Evolutionary conservation across 768 basidiomycete genomes (phyloP), one percentile per base, ranked within the genome.

Genomic region (Mycena olivaceomarginata): DNA sequence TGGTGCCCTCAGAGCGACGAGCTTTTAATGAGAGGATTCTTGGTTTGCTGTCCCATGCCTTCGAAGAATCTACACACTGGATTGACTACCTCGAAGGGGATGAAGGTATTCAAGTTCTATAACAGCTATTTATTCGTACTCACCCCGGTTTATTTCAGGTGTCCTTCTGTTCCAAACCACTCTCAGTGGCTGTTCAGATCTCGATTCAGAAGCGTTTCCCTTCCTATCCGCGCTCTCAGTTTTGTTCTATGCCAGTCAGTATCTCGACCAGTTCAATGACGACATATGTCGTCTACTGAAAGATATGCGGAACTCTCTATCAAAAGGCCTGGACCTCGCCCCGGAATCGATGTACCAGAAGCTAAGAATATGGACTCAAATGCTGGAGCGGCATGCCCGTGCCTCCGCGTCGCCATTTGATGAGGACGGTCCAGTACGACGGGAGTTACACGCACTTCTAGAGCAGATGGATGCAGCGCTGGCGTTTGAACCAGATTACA

Each of bases 201-300:
- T 22, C 51, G 51, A 65, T 65, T 72, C 71, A 25, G 71, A 64
- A 15, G 71, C 40, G 60, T 72, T 72, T 63, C 71, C 71, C 13
- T 65, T 72, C 63, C 71, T 72, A 43, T 72, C 71, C 48, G 71
- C 63, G 51, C 45, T 64, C 71, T 72, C 71, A 25, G 40, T 72
- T 57, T 43, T 56, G 48, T 51, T 72, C 48, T 72, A 72, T 39
- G 48, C 63, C 48, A 60, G 37, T 60, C 70, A 70, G 31, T 45
- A 39, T 70, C 70, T 70, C 57, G 59, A 63, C 31, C 59, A 63
- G 59, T 70, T 70, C 70, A 70, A 63, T 62, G 70, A 62, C 37
- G 70, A 70, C 46, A 70, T 70, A 62, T 62, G 57, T 40, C 71
- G 71, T 43, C 71, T 72, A 46, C 51, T 72, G 39, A 72, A 72